Conservation (phyloP, 495 filamentous ascomycete genomes). For the Friedmanniomyces simplex region DNA sequence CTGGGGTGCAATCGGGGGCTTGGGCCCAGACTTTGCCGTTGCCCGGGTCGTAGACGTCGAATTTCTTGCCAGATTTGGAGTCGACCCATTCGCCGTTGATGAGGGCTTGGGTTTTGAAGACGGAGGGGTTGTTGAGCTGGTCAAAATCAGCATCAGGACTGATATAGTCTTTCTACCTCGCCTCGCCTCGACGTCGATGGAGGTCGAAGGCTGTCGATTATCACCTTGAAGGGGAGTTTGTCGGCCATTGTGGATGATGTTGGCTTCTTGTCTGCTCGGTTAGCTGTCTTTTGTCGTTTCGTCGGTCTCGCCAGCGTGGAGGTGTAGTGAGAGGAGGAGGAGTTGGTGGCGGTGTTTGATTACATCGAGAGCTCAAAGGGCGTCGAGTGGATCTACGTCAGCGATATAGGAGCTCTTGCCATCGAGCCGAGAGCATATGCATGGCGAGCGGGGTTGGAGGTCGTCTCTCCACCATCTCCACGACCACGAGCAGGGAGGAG, state of each 20-base stretch:
- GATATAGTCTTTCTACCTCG: background rate
- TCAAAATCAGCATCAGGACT: background rate
- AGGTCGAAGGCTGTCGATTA: background rate
- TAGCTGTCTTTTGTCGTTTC: background rate
- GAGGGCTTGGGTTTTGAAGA: constrained; percentile 49
- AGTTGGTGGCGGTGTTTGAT: background rate
- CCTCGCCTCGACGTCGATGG: background rate
- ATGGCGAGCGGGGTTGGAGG: background rate
- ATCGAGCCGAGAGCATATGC: background rate
- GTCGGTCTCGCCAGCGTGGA: background rate
- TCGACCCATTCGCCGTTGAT: constrained; percentile 53
- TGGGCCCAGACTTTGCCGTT: constrained; percentile 53
- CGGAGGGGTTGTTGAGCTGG: constrained; percentile 47
- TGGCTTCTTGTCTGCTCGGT: background rate
- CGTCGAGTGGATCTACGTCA: background rate
- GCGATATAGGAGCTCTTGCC: constrained; percentile 3
- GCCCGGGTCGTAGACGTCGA: constrained; percentile 62
- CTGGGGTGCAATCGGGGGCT: constrained; percentile 47
- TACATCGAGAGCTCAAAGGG: background rate
- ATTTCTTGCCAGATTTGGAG: constrained; percentile 51
- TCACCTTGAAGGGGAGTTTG: constrained; percentile 21
- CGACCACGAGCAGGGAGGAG: background rate
- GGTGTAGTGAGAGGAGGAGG: background rate
- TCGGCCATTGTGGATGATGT: constrained; percentile 10
- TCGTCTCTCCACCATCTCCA: background rate